Conservation (phyloP, 176 grass and related monocot genomes). For the Triticum turgidum region DNA sequence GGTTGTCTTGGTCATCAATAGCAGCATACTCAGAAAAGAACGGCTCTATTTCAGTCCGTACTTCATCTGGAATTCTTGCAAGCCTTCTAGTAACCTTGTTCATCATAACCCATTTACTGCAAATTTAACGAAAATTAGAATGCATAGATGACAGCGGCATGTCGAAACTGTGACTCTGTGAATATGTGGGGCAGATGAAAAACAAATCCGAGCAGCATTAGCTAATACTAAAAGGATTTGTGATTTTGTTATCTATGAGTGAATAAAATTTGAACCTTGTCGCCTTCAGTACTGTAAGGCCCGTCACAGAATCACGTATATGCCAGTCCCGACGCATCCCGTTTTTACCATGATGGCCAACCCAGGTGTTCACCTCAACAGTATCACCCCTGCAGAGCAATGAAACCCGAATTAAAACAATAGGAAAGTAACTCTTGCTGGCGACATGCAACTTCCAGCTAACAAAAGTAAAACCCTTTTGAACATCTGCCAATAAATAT, state of each 20-base stretch:
- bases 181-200: background rate
- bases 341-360: conserved; percentile 82
- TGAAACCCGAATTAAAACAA: conserved; percentile 24
- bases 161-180: background rate
- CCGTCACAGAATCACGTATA: conserved; percentile 72
- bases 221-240: background rate
- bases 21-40: conserved; percentile 66
- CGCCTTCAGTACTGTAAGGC: conserved; percentile 76
- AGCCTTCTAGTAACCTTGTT: conserved; percentile 87
- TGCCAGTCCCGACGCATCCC: conserved; percentile 96
- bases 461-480: background rate
- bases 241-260: background rate
- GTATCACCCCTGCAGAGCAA: conserved; percentile 80
- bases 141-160: background rate
- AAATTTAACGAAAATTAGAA: conserved; percentile 30
- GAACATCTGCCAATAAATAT: background rate
- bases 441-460: background rate
- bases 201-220: background rate
- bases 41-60: conserved; percentile 77
- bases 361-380: conserved; percentile 94
- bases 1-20: conserved; percentile 75
- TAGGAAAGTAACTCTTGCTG: background rate
- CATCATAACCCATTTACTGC: conserved; percentile 99
- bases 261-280: conserved; percentile 57
- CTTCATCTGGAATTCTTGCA: conserved; percentile 93